Evolutionary conservation across 352 stramenopile species (phyloP).

Genomic region (Pythium monospermum): DNA sequence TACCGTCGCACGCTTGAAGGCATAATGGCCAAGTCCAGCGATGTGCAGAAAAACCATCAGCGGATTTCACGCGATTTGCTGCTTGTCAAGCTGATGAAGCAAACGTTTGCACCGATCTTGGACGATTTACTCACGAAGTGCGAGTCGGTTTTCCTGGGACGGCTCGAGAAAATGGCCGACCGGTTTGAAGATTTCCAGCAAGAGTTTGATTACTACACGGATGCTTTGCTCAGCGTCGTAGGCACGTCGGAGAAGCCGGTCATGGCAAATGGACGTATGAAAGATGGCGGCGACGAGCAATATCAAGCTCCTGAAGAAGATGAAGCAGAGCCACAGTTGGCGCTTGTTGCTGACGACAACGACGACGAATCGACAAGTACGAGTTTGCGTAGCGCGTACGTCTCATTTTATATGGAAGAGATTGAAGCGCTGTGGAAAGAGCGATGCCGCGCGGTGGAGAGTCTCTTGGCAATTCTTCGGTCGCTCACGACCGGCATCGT

Average conservation of each 20-base stretch:
- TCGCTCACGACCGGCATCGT: constrained; percentile 25
- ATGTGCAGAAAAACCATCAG: constrained; percentile 47
- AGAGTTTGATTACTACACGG: constrained; percentile 78
- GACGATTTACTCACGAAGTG: constrained; percentile 58
- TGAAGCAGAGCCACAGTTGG: neutral
- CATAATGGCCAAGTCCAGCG: constrained; percentile 36
- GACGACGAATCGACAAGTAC: constrained; percentile 49
- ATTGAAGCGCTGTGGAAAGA: constrained; percentile 83
- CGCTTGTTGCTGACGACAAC: constrained; percentile 9
- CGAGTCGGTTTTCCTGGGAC: constrained; percentile 61
- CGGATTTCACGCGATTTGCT: constrained; percentile 56
- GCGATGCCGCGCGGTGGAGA: constrained; percentile 65
- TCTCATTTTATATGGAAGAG: constrained; percentile 76
- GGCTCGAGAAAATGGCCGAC: constrained; percentile 49
- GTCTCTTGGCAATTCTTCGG: constrained; percentile 67
- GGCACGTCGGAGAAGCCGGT: constrained; percentile 4
- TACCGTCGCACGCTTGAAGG: constrained; percentile 57
- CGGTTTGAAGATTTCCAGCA: constrained; percentile 72
- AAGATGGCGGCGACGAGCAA: too few species aligned
- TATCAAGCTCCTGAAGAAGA: too few species aligned
- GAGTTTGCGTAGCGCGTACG: constrained; percentile 57
- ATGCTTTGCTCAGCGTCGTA: constrained; percentile 45
- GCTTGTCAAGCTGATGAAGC: constrained; percentile 61
- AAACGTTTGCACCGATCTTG: constrained; percentile 67
- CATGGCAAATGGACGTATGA: constrained; percentile 15